Evolutionary conservation across 352 stramenopile genomes (phyloP), one percentile per base, ranked within the genome.

Genomic region (Bremia lactucae): DNA sequence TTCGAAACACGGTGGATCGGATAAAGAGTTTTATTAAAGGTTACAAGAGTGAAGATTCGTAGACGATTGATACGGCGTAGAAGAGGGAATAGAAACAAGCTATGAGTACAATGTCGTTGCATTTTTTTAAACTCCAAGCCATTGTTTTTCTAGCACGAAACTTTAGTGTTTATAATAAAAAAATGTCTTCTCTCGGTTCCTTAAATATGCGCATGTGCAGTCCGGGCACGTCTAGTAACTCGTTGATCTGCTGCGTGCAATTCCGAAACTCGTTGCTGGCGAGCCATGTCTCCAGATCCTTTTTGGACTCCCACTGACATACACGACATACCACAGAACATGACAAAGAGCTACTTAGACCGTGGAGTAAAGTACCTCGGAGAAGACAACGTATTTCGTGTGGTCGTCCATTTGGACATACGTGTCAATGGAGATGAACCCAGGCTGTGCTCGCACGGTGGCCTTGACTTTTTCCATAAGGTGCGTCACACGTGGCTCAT

Each of bases 11-110:
- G 7, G 78, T 94, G 22, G 69, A 91, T 43, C 71, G 81, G 55
- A 91, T 94, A 86, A 93, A 90, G 64, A 71, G 66, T 58, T 93
- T 89, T 65, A 73, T 93, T 58, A 83, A 90, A 63, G 47, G 66
- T 21, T 40, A 25, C 64, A 86, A 71, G 54, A 49, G 52, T 2
- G 42, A 73, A 6, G 40, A 43, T 42, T 55, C 48, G 18, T 65
- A 64, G 46, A 54, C 35, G 16, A 35, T 35, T n/a, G n/a, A n/a
- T n/a, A n/a, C n/a, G n/a, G n/a, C n/a, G n/a, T n/a, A n/a, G n/a
- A n/a, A n/a, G n/a, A n/a, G n/a, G n/a, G n/a, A n/a, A n/a, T n/a
- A n/a, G n/a, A n/a, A n/a, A n/a, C n/a, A n/a, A n/a, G n/a, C n/a
- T n/a, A n/a, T n/a, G n/a, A n/a, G n/a, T n/a, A n/a, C n/a, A n/a